Evolutionary conservation across 495 filamentous ascomycete genomes (phyloP).

Genomic region (Talaromyces liani): DNA sequence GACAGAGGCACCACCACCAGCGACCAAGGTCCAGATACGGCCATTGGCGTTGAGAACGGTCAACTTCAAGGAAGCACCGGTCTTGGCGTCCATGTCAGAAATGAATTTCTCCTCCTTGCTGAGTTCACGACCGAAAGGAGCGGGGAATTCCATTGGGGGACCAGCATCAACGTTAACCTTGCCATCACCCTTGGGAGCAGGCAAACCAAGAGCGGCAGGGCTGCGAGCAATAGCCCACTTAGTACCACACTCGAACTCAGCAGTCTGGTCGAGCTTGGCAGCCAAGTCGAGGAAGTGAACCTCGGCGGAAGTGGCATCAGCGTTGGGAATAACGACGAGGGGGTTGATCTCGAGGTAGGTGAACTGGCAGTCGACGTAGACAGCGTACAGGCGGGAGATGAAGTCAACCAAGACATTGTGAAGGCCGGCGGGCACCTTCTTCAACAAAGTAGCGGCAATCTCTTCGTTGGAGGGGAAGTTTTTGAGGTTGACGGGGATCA

Average conservation of each 20-base stretch:
- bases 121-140: constrained; percentile 96
- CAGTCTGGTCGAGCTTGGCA: constrained; percentile 97
- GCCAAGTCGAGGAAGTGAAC: constrained; percentile 98
- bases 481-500: constrained; percentile 91
- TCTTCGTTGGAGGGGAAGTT: constrained; percentile 95
- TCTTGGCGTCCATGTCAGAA: constrained; percentile 97
- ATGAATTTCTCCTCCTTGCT: constrained; percentile 99
- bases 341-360: constrained; percentile 99
- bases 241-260: constrained; percentile 97
- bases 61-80: constrained; percentile 95
- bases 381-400: constrained; percentile 86
- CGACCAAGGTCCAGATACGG: constrained; percentile 95
- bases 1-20: constrained; percentile 98
- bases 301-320: constrained; percentile 79
- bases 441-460: constrained; percentile 75
- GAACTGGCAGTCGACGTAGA: constrained; percentile 99
- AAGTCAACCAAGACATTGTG: constrained; percentile 99
- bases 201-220: constrained; percentile 76
- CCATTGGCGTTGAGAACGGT: constrained; percentile 89
- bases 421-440: constrained; percentile 88
- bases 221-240: constrained; percentile 97
- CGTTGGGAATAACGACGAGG: constrained; percentile 94
- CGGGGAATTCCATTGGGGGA: constrained; percentile 97
- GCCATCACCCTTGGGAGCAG: constrained; percentile 47
- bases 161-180: constrained; percentile 94